These are phyloP conservation scores for Phyllosticta ampelicida DNA, from an alignment of 2,329 filamentous ascomycete genomes.

Conservation along the genomic window DNA sequence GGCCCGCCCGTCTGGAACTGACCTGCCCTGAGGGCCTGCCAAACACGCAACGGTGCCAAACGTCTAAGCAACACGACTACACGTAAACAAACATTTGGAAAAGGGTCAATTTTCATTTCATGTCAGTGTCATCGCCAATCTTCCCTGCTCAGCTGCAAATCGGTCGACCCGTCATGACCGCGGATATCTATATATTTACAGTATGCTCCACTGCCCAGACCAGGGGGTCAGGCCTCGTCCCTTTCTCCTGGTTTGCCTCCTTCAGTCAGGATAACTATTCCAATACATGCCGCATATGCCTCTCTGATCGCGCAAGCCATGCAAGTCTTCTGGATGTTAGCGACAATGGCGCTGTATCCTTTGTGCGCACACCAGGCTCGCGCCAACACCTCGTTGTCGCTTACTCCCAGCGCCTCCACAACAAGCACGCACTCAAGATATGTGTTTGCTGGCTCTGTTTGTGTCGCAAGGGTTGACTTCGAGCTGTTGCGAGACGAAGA, in stretches of 20 bases:
- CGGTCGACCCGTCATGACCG: background rate
- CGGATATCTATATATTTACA: background rate
- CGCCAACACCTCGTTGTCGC: conserved; percentile 66
- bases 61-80: background rate
- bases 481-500: conserved; percentile 20
- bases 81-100: background rate
- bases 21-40: no score
- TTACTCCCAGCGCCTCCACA: conserved; percentile 61
- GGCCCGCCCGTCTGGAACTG: background rate
- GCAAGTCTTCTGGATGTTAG: conserved; percentile 58
- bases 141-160: no score
- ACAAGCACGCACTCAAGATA: conserved; percentile 54
- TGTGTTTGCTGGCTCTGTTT: conserved; percentile 19
- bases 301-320: conserved; percentile 65
- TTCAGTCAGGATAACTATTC: conserved; percentile 55
- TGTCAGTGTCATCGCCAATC: no score
- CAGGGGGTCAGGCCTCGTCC: conserved; percentile 21
- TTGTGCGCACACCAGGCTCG: conserved; percentile 69
- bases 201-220: background rate
- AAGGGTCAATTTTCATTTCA: no score
- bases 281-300: conserved; percentile 62
- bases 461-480: conserved; percentile 5
- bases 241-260: conserved; percentile 35
- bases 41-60: background rate
- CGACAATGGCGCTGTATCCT: conserved; percentile 60